Conservation (phyloP, 495 filamentous ascomycete species). For the Tetracladium marchalianum region DNA sequence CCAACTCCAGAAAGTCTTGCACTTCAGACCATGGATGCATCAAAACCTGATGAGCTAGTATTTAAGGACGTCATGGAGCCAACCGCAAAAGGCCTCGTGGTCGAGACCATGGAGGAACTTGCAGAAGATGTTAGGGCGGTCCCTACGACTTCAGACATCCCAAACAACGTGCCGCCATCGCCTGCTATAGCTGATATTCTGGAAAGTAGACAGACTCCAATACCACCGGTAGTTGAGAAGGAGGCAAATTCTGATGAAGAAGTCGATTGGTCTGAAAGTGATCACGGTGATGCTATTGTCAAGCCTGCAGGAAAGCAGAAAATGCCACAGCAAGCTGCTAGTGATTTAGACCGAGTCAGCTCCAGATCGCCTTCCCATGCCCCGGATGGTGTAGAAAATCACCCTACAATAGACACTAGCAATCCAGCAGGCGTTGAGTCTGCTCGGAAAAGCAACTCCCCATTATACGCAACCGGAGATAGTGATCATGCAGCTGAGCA, state of each 20-base stretch:
- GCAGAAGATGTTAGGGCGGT: slow-evolving; percentile 24
- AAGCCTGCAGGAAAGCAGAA: neutral
- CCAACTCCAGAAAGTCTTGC: too few relatives aligned
- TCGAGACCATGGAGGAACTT: slow-evolving; percentile 8
- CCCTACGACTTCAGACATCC: slow-evolving; percentile 22
- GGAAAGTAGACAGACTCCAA: slow-evolving; percentile 6
- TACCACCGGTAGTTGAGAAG: slow-evolving; percentile 8
- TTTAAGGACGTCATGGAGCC: neutral
- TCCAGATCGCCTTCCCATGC: slow-evolving; percentile 38
- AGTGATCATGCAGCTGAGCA: neutral
- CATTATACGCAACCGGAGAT: neutral
- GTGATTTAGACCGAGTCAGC: too few relatives aligned
- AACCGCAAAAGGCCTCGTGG: neutral
- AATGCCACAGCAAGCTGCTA: neutral
- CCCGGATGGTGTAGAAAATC: slow-evolving; percentile 39
- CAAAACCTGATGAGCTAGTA: too few relatives aligned
- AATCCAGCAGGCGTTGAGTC: neutral
- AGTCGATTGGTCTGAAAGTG: slow-evolving; percentile 35
- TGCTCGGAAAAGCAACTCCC: too few relatives aligned
- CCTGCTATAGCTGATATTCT: slow-evolving; percentile 1
- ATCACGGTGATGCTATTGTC: slow-evolving; percentile 19
- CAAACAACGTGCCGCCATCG: neutral
- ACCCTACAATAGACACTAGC: neutral
- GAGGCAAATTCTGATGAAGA: slow-evolving; percentile 16
- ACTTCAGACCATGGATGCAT: too few relatives aligned